phyloP scores from a whole-genome alignment of 139 green algal genomes.

The Micractinium conductrix region DNA sequence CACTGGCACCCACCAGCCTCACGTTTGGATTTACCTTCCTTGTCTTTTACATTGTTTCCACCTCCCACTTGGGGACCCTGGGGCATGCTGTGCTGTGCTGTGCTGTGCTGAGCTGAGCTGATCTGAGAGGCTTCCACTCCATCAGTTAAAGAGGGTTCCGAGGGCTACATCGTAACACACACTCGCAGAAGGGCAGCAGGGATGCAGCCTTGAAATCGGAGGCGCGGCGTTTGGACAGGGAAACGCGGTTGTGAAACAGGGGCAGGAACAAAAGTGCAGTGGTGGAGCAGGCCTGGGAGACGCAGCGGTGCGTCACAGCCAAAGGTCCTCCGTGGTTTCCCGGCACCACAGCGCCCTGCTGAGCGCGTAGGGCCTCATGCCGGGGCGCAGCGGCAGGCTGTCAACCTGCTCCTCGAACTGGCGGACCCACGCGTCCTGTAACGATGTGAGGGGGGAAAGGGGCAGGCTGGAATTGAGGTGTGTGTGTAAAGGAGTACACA shows the following conservation, averaged over 20 bases:
- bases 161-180: neutral
- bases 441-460: neutral
- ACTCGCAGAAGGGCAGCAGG: too few relatives aligned
- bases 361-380: neutral
- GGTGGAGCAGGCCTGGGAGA: neutral
- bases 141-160: neutral
- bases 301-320: neutral
- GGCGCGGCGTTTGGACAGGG: neutral
- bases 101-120: neutral
- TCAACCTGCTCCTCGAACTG: slow-evolving; percentile 26
- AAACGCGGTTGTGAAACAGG: neutral
- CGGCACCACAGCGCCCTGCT: neutral
- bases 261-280: neutral
- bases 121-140: neutral
- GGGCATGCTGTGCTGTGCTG: neutral
- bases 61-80: too few relatives aligned
- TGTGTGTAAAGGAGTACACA: neutral
- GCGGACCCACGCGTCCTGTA: slow-evolving; percentile 21
- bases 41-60: too few relatives aligned
- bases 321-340: slow-evolving; percentile 8
- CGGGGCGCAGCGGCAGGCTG: neutral
- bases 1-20: too few relatives aligned
- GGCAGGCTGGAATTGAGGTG: too few relatives aligned
- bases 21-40: too few relatives aligned
- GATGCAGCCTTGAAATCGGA: neutral